A percentile compares a stretch with the other conserved stretches of the same genome.
These are phyloP conservation scores for Cadophora gregata DNA, from an alignment of 2,329 filamentous ascomycete genomes.

Conservation along the genomic window DNA sequence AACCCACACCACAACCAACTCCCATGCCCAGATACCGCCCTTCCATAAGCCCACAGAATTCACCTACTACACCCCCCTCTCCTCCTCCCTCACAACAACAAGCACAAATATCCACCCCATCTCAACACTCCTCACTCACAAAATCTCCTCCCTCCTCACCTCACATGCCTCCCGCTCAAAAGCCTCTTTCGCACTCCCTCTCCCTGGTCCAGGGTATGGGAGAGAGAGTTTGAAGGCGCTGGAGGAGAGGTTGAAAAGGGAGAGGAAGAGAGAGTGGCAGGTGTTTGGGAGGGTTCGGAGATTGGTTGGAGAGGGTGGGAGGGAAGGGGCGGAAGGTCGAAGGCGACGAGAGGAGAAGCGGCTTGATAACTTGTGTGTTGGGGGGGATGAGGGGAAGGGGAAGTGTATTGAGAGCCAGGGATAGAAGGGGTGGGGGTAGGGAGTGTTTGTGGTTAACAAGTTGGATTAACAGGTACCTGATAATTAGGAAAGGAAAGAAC, in stretches of 20 bases:
- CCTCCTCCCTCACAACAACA: no score
- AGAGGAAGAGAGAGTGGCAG: slow-evolving; percentile 6
- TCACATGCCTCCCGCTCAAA: no score
- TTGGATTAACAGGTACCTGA: no score
- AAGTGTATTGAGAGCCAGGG: no score
- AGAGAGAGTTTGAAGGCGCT: not conserved
- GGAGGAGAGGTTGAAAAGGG: not conserved
- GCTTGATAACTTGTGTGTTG: no score
- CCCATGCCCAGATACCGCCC: not conserved
- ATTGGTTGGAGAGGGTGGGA: not conserved
- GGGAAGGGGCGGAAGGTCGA: not conserved
- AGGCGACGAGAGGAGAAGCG: not conserved
- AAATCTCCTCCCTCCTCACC: not conserved
- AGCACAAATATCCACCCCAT: not conserved
- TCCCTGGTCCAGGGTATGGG: not conserved
- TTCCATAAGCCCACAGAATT: not conserved
- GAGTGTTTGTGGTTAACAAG: no score
- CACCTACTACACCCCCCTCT: not conserved
- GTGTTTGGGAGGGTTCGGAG: not conserved
- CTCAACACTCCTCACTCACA: not conserved
- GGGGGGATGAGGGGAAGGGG: no score
- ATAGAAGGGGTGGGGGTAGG: no score
- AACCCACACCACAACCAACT: no score
- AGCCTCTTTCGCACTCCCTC: not conserved
- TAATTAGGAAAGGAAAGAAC: not conserved